Evolutionary conservation across 1,284 basidiomycete genomes (phyloP).

Genomic region (Ustilago nuda): DNA sequence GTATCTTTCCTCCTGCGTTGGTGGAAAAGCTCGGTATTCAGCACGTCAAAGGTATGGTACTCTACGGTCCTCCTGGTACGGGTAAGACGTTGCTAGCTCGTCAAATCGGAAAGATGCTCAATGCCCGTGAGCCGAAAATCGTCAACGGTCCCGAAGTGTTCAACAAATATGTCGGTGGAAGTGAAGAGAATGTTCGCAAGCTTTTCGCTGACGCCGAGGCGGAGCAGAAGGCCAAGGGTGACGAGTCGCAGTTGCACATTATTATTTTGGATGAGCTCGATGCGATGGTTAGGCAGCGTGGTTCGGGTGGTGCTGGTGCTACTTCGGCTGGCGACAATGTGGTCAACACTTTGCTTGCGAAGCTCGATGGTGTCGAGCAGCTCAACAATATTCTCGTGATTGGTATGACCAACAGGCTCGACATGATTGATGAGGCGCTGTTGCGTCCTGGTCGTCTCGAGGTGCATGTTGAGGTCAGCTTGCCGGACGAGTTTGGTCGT

Average conservation of each 20-base stretch:
- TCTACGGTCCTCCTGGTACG: constrained; percentile 96
- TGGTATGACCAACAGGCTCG: constrained; percentile 98
- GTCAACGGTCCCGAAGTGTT: constrained; percentile 98
- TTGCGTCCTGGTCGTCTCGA: constrained; percentile 97
- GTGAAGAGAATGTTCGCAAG: constrained; percentile 99
- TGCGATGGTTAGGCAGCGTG: constrained; percentile 98
- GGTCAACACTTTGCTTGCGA: constrained; percentile 97
- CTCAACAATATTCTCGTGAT: constrained; percentile 99
- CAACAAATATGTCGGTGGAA: constrained; percentile 96
- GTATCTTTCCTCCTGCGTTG: constrained; percentile 94
- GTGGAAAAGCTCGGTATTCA: constrained; percentile 99
- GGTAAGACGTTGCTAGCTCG: constrained; percentile 98
- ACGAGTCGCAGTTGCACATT: constrained; percentile 97
- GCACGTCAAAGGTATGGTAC: constrained; percentile 96
- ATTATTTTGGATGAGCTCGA: constrained; percentile 99
- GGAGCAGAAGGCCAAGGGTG: constrained; percentile 99
- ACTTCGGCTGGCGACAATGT: constrained; percentile 98
- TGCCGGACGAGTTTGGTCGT: constrained; percentile 93
- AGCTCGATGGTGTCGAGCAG: constrained; percentile 99
- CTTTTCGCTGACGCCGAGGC: constrained; percentile 97
- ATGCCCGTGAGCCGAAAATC: constrained; percentile 96
- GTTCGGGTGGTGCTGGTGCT: constrained; percentile 72
- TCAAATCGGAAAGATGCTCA: constrained; percentile 99
- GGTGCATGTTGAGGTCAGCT: constrained; percentile 99
- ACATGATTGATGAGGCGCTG: constrained; percentile 99